Evolutionary conservation across 495 filamentous ascomycete genomes (phyloP).

Genomic region (Aspergillus asperescens): DNA sequence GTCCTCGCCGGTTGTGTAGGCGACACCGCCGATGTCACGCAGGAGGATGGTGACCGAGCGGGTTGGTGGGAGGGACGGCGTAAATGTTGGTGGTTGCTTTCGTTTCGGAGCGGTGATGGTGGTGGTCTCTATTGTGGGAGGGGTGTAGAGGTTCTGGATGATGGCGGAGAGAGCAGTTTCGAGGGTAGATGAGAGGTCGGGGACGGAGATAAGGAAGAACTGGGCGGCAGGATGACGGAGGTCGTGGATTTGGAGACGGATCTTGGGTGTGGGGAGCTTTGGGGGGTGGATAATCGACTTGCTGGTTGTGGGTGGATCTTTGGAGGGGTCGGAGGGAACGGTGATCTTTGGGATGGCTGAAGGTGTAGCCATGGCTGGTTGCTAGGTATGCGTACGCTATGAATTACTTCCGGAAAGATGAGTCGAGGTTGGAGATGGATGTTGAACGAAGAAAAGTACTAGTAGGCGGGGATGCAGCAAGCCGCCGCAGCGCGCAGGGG

Average conservation of each 20-base stretch:
- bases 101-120: not conserved
- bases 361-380: conserved; percentile 9
- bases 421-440: no score
- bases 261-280: conserved; percentile 50
- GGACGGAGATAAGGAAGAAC: conserved; percentile 57
- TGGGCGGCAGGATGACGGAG: conserved; percentile 57
- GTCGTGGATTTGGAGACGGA: conserved; percentile 67
- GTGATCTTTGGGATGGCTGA: conserved; percentile 1
- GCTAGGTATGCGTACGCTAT: not conserved
- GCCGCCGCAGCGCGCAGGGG: not conserved
- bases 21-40: conserved; percentile 71
- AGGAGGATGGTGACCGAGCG: conserved; percentile 88
- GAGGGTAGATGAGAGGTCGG: conserved; percentile 53
- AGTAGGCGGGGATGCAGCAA: not conserved
- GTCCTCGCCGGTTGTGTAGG: conserved; percentile 79
- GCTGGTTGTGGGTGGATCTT: not conserved
- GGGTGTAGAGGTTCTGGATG: conserved; percentile 57
- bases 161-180: conserved; percentile 59
- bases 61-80: conserved; percentile 43
- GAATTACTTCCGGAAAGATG: not conserved
- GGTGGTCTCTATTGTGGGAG: conserved; percentile 22
- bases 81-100: conserved; percentile 18
- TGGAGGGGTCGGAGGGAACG: not conserved
- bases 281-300: not conserved
- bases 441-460: no score